Percentiles rank a stretch among this genome's conserved stretches.
Evolutionary conservation across 345 rosid genomes (phyloP).

Genomic region (Mallotus nudiflorus): DNA sequence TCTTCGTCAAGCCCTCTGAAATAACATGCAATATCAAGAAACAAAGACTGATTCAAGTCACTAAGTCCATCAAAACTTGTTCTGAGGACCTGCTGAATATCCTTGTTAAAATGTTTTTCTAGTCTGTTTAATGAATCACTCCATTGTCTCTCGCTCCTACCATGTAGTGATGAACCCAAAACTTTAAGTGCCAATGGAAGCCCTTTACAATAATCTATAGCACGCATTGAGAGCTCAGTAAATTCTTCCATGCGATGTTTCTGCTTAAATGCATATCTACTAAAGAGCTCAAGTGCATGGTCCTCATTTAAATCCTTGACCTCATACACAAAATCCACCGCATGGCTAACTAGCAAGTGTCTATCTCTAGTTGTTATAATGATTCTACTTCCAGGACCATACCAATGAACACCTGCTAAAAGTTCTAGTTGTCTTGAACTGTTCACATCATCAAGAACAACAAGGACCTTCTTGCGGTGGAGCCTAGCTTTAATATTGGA

Average conservation of each 20-base stretch:
- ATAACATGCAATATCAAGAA: constrained; percentile 26
- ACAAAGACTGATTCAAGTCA: constrained; percentile 4
- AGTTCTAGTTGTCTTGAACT: constrained; percentile 10
- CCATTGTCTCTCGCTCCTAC: constrained; percentile 9
- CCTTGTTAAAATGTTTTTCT: constrained; percentile 5
- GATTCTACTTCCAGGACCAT: constrained; percentile 20
- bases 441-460: constrained; percentile 25
- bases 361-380: constrained; percentile 15
- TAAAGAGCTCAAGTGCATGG: constrained; percentile 17
- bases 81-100: constrained; percentile 1
- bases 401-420: constrained; percentile 11
- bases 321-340: constrained; percentile 9
- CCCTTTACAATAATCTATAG: constrained; percentile 7
- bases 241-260: constrained; percentile 1
- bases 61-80: constrained; percentile 19
- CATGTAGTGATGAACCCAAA: constrained; percentile 3
- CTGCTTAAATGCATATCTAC: constrained; percentile 14
- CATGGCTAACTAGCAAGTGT: constrained; percentile 15
- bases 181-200: constrained; percentile 16
- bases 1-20: constrained; percentile 15
- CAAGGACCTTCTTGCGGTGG: constrained; percentile 11
- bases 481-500: neutral
- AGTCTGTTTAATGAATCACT: neutral
- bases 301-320: constrained; percentile 15
- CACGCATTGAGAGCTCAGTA: constrained; percentile 11